Conservation (phyloP, 2,329 filamentous ascomycete genomes). For the Myriosclerotinia scirpicola region DNA sequence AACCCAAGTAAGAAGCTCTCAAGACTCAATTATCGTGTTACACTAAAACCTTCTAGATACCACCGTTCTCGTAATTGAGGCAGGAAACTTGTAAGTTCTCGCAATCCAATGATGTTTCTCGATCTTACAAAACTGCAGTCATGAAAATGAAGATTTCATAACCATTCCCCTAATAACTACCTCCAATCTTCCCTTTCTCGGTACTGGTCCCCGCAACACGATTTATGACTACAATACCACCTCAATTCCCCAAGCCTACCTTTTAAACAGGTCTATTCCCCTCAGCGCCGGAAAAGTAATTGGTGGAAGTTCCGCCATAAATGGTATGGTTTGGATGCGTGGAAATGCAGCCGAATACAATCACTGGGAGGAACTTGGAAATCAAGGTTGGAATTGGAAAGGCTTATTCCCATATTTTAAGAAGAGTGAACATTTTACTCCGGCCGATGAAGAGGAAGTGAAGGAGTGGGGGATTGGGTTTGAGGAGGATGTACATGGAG, state of each 20-base stretch:
- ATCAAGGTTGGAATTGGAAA: conserved; percentile 45
- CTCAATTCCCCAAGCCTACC: conserved; percentile 42
- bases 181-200: background rate
- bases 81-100: conserved; percentile 11
- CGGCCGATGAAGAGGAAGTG: background rate
- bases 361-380: conserved; percentile 45
- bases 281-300: conserved; percentile 39
- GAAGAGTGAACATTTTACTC: conserved; percentile 35
- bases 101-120: background rate
- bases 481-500: conserved; percentile 32
- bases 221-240: conserved; percentile 46
- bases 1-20: background rate
- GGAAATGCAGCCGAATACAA: conserved; percentile 39
- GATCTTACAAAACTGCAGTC: background rate
- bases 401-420: conserved; percentile 28
- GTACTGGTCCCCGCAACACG: conserved; percentile 29
- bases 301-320: conserved; percentile 44
- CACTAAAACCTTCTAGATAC: background rate
- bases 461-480: conserved; percentile 24
- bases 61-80: conserved; percentile 20
- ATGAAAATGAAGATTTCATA: conserved; percentile 21
- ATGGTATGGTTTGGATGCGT: conserved; percentile 35
- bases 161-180: conserved; percentile 17
- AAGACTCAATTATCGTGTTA: too few relatives aligned
- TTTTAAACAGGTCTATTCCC: conserved; percentile 31